Evolutionary conservation across 2,329 filamentous ascomycete species (phyloP).

Genomic region (Thyridium curvatum): DNA sequence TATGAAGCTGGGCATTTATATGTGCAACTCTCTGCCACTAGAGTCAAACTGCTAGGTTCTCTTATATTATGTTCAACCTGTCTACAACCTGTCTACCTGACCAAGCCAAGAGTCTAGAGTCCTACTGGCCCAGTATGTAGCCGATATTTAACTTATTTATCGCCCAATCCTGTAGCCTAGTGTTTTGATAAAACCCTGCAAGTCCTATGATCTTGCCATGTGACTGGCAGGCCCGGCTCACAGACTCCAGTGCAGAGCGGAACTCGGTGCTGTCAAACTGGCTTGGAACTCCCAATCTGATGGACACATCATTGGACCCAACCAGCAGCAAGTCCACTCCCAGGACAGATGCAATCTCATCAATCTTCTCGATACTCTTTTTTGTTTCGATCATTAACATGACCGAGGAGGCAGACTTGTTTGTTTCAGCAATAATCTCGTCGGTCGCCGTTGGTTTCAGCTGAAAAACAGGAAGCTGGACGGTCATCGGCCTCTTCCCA

Average conservation of each 20-base stretch:
- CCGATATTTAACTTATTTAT: constrained; percentile 10
- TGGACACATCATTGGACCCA: constrained; percentile 21
- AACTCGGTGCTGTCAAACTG: constrained; percentile 12
- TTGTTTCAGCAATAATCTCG: constrained; percentile 13
- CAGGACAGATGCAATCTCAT: constrained; percentile 21
- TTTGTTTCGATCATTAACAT: constrained; percentile 20
- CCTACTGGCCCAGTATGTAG: constrained; percentile 11
- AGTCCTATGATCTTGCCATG: constrained; percentile 16
- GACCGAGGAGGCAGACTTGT: constrained; percentile 14
- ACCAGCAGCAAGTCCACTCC: constrained; percentile 23
- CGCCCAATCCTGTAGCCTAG: too few species aligned
- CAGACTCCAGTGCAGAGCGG: constrained; percentile 8
- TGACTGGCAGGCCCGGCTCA: constrained; percentile 10
- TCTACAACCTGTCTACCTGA: too few species aligned
- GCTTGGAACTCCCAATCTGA: constrained; percentile 15
- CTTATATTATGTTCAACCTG: too few species aligned
- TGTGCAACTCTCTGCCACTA: too few species aligned
- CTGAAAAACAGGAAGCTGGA: constrained; percentile 13
- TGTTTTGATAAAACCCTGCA: constrained; percentile 14
- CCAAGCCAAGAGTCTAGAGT: constrained; percentile 8
- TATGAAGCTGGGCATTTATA: too few species aligned
- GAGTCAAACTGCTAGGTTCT: too few species aligned
- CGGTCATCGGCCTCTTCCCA: constrained; percentile 16
- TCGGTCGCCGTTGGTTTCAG: constrained; percentile 13
- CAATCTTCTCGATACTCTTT: constrained; percentile 15